These are phyloP conservation scores for Oryza nivara DNA, from an alignment of 176 grass and related monocot species.

Conservation along the genomic window DNA sequence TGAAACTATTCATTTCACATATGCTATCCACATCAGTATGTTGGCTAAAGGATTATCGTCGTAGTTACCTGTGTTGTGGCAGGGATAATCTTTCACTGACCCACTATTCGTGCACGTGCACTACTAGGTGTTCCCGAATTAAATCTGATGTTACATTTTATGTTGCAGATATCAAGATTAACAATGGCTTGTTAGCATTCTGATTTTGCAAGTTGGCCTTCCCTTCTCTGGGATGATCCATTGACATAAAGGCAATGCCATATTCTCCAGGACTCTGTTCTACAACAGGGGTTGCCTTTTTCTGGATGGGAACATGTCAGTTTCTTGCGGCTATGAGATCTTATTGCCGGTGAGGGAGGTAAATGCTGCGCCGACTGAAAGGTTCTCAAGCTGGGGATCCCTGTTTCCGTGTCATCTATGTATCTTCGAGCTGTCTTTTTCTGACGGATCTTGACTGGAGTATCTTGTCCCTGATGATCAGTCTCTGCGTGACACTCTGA, in stretches of 20 bases:
- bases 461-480: background rate
- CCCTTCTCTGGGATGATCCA: constrained; percentile 8
- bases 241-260: constrained; percentile 34
- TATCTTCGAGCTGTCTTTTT: constrained; percentile 8
- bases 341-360: constrained; percentile 16
- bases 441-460: constrained; percentile 4
- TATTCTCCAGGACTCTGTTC: constrained; percentile 36
- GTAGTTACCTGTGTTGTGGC: constrained; percentile 22
- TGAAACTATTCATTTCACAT: background rate
- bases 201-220: constrained; percentile 44
- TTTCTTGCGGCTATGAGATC: constrained; percentile 41
- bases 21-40: background rate
- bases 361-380: constrained; percentile 8
- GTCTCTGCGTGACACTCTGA: background rate
- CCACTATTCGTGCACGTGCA: constrained; percentile 15
- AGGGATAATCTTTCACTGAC: constrained; percentile 15
- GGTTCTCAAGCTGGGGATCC: constrained; percentile 20
- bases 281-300: constrained; percentile 24
- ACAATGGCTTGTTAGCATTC: constrained; percentile 15
- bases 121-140: constrained; percentile 20
- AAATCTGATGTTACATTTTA: constrained; percentile 31
- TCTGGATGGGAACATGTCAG: constrained; percentile 5
- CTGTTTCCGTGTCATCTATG: background rate
- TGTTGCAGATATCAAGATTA: constrained; percentile 32
- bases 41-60: background rate